Conservation (phyloP, 768 basidiomycete species). For the Amanita pseudoporphyria region DNA sequence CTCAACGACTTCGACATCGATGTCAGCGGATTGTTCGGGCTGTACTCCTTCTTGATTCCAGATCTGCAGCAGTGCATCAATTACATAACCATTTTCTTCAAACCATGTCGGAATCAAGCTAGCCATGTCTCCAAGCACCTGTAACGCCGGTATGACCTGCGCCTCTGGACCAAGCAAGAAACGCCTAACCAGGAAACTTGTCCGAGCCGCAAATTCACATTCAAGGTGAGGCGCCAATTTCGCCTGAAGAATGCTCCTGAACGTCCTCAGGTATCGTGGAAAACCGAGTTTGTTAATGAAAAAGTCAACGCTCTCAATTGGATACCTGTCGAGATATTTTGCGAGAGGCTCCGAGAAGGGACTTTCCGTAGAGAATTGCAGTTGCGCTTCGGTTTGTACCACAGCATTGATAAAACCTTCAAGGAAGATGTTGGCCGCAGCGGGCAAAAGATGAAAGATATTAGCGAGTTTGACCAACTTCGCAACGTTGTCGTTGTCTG, state of each 20-base stretch:
- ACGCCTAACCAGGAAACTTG: constrained; percentile 39
- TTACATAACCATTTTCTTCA: constrained; percentile 49
- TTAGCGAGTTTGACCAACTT: constrained; percentile 94
- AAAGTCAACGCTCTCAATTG: constrained; percentile 75
- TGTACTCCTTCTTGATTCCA: constrained; percentile 54
- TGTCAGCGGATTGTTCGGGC: constrained; percentile 31
- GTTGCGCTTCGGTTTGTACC: constrained; percentile 84
- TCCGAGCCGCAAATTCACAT: constrained; percentile 55
- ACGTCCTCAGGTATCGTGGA: constrained; percentile 71
- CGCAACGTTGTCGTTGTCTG: constrained; percentile 85
- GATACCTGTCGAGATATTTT: constrained; percentile 86
- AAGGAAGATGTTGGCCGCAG: constrained; percentile 87
- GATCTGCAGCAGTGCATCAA: constrained; percentile 62
- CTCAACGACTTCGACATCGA: constrained; percentile 41
- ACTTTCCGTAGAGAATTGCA: constrained; percentile 83
- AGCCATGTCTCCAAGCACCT: constrained; percentile 70
- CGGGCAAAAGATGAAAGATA: constrained; percentile 93
- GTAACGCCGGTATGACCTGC: constrained; percentile 59
- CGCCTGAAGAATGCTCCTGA: constrained; percentile 76
- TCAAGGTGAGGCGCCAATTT: constrained; percentile 68
- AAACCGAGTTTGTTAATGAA: constrained; percentile 74
- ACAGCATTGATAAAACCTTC: constrained; percentile 79
- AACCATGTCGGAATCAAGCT: constrained; percentile 64
- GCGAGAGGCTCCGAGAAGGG: constrained; percentile 92
- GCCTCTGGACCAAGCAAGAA: constrained; percentile 43